These are phyloP conservation scores for Yarrowia osloensis DNA, from an alignment of 805 yeast species.

Conservation along the genomic window DNA sequence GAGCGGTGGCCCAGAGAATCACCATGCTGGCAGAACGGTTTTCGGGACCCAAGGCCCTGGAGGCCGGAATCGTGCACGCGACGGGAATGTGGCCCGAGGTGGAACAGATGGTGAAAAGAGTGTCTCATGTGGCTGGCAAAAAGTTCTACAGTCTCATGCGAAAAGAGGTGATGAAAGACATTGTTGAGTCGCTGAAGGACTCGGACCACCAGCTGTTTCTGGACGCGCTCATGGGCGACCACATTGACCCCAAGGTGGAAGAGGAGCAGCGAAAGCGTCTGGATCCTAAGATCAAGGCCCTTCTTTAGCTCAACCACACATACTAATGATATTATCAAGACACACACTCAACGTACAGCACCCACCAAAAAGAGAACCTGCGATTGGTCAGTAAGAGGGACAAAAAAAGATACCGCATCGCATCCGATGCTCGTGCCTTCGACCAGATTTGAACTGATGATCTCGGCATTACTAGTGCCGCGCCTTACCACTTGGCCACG, in stretches of 20 bases:
- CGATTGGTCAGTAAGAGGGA: background rate
- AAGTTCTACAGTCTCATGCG: constrained; percentile 4
- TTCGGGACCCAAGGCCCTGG: constrained; percentile 39
- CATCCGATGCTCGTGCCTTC: background rate
- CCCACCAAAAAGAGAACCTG: background rate
- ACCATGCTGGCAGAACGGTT: constrained; percentile 44
- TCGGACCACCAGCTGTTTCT: background rate
- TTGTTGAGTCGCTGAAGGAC: background rate
- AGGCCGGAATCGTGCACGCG: constrained; percentile 40
- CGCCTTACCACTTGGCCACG: too few relatives aligned
- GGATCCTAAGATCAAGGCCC: constrained; percentile 6
- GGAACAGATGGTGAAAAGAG: constrained; percentile 38
- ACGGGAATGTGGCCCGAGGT: constrained; percentile 43
- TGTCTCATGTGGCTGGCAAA: constrained; percentile 11
- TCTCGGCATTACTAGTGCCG: too few relatives aligned
- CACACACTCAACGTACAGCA: background rate
- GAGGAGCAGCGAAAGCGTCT: background rate
- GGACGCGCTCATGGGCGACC: background rate
- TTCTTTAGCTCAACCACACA: background rate
- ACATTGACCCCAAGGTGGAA: background rate
- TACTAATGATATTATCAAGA: background rate
- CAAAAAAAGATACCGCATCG: background rate
- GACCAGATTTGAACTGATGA: constrained; percentile 25
- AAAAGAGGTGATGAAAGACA: background rate
- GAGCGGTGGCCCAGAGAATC: constrained; percentile 38